Evolutionary conservation across 1,284 basidiomycete genomes (phyloP), one percentile per base, ranked within the genome.

Genomic region (Ustilago hordei): DNA sequence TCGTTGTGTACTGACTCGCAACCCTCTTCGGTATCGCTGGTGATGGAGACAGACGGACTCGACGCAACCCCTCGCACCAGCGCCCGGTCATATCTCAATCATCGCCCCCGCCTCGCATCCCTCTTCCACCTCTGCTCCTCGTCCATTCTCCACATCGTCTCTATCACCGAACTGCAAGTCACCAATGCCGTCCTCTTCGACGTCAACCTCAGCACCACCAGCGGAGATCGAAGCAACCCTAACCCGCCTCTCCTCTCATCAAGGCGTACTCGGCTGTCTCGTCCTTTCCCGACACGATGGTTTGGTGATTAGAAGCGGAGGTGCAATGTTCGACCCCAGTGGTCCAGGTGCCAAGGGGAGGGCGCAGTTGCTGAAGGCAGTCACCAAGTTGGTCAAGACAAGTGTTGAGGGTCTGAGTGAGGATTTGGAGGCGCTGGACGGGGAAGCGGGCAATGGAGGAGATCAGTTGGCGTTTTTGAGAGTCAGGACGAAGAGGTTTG

Each of bases 241-340:
- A n/a, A 71, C 73, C 9, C 73, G 80, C 32, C 69, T 84, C 34
- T 81, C 78, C 7, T 47, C 73, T 11, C 79, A 84, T 58, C 71
- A 69, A 17, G 77, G 75, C 39, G 82, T 84, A 19, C 57, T 72
- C 1, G 82, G 82, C 15, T 80, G 76, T 36, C 63, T 84, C 12
- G 75, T 84, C 23, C 78, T 84, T 15, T 74, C 70, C 34, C 65
- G 82, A 5, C 67, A 80, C 43, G 82, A 84, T 41, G 79, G 76
- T 1, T 57, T 84, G n/a, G 80, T 84, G n/a, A 84, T 84, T 45
- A 64, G 81, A 23, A 74, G 65, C 39, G 81, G 80, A 4, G 82
- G 82, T 0, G 43, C 84, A 87, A 76, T 70, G 89, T 84, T 84
- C 45, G 82, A 84, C 17, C 81, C 80, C 2, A 71, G 61, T 17